Evolutionary conservation across 73 alveolate genomes (phyloP).

Genomic region (Paramecium tetraurelia): DNA sequence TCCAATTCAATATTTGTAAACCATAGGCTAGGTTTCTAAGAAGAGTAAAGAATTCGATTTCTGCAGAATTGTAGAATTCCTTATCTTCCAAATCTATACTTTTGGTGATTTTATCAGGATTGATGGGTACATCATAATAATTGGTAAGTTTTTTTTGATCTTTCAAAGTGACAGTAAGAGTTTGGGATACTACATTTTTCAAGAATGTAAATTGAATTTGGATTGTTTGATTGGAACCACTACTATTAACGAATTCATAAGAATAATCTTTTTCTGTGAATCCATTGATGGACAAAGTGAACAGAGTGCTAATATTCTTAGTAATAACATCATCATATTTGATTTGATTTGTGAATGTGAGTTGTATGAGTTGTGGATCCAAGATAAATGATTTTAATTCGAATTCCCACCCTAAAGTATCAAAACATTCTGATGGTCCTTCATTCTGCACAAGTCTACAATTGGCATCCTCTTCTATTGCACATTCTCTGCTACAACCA

Average conservation of each 20-base stretch:
- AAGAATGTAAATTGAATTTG: background rate
- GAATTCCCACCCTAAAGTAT: slow-evolving; percentile 13
- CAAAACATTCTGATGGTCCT: slow-evolving; percentile 48
- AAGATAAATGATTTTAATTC: background rate
- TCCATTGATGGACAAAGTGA: background rate
- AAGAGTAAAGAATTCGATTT: background rate
- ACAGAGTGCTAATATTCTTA: background rate
- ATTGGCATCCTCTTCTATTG: background rate
- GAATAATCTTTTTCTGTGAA: background rate
- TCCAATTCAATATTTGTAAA: slow-evolving; percentile 24
- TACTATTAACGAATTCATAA: background rate
- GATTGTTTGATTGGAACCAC: background rate
- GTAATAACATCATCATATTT: background rate
- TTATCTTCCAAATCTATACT: slow-evolving; percentile 4
- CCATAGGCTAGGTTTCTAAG: background rate
- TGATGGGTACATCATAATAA: background rate
- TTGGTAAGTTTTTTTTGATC: background rate
- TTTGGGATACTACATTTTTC: background rate
- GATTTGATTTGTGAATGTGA: background rate
- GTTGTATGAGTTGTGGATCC: background rate
- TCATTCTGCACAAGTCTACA: slow-evolving; percentile 20
- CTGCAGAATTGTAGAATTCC: background rate
- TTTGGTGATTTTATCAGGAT: background rate
- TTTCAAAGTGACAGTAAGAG: slow-evolving; percentile 4
- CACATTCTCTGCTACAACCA: slow-evolving; percentile 42